Evolutionary conservation across 2,329 filamentous ascomycete species (phyloP).

Genomic region (Aspergillus candidus): DNA sequence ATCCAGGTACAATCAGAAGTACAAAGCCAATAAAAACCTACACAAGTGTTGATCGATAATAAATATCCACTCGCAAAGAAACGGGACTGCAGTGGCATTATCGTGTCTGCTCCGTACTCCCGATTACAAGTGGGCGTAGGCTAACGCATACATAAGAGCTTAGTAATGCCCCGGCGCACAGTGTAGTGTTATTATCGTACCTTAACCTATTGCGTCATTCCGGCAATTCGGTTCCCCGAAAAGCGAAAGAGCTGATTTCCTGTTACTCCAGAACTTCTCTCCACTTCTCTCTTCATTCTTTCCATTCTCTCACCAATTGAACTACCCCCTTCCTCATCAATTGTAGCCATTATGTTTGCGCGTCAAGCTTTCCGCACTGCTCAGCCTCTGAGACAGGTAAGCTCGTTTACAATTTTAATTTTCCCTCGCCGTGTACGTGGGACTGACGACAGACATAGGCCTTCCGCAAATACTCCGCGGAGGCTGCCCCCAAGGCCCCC

Average conservation of each 20-base stretch:
- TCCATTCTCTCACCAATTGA: constrained; percentile 15
- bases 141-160: no score
- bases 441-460: constrained; percentile 41
- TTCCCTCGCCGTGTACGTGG: constrained; percentile 4
- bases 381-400: constrained; percentile 61
- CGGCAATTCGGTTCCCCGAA: constrained; percentile 1
- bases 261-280: not conserved
- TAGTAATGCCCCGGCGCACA: no score
- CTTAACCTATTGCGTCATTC: constrained; percentile 26
- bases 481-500: constrained; percentile 16
- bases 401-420: constrained; percentile 19
- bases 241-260: constrained; percentile 8
- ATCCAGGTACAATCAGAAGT: no score
- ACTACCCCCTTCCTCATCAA: constrained; percentile 10
- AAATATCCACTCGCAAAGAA: no score
- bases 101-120: no score
- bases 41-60: no score
- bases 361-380: constrained; percentile 59
- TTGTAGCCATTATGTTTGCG: constrained; percentile 55
- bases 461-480: constrained; percentile 68
- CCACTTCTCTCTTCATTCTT: constrained; percentile 4
- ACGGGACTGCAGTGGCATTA: no score
- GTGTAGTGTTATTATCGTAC: no score
- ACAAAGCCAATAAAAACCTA: no score
- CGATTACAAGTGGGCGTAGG: no score